Conservation (phyloP, 768 basidiomycete species). For the Tricholoma furcatifolium region DNA sequence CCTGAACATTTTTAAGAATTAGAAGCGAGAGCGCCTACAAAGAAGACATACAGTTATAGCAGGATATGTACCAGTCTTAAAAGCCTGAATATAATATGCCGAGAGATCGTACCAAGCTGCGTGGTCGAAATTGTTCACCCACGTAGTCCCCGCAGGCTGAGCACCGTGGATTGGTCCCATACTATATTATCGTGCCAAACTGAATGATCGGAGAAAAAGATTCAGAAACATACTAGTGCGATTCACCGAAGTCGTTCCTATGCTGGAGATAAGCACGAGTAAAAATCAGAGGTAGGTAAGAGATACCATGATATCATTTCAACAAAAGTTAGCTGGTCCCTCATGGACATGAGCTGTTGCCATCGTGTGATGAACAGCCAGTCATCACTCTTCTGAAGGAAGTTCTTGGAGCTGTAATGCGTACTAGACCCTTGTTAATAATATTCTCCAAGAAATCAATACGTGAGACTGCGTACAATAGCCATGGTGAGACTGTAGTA, state of each 20-base stretch:
- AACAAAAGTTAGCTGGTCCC: conserved; percentile 51
- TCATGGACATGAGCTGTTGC: conserved; percentile 64
- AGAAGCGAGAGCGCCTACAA: not conserved
- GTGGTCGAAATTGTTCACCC: conserved; percentile 43
- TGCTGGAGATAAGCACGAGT: not conserved
- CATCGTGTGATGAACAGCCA: conserved; percentile 69
- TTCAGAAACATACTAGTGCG: conserved; percentile 50
- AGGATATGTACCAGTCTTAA: conserved; percentile 65
- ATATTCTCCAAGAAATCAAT: not conserved
- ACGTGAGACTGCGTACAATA: conserved; percentile 37
- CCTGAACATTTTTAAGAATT: conserved; percentile 21
- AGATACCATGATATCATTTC: conserved; percentile 70
- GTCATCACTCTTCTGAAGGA: conserved; percentile 62
- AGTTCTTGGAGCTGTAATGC: conserved; percentile 61
- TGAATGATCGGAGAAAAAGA: not conserved
- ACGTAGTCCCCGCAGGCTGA: conserved; percentile 43
- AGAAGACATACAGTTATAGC: conserved; percentile 43
- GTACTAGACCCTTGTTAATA: conserved; percentile 35
- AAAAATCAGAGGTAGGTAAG: not conserved
- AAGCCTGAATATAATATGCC: conserved; percentile 63
- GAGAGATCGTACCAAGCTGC: conserved; percentile 61
- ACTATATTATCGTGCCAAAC: conserved; percentile 22
- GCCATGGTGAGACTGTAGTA: conserved; percentile 46
- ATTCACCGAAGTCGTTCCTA: conserved; percentile 79
- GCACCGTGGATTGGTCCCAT: conserved; percentile 58